Conservation (phyloP, 352 stramenopile genomes). For the Nannochloropsis limnetica region DNA sequence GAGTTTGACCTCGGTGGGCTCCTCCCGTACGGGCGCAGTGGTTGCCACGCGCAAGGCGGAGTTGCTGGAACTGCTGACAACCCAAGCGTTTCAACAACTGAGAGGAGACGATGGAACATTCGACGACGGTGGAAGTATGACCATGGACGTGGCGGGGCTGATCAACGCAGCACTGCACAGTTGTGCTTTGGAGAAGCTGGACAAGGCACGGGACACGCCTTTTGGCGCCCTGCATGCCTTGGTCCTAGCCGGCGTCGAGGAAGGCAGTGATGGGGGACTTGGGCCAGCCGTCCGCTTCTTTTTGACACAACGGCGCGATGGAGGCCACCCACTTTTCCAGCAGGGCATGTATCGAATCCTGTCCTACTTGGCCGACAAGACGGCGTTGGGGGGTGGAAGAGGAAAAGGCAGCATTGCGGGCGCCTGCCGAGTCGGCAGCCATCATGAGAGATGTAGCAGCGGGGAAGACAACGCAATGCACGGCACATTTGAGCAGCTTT, state of each 20-base stretch:
- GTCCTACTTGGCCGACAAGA: not conserved
- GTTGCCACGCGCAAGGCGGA: not conserved
- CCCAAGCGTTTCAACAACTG: not conserved
- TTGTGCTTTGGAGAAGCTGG: not conserved
- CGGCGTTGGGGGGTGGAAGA: not conserved
- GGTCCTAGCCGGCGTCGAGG: not conserved
- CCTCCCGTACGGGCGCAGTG: not conserved
- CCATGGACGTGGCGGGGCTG: not conserved
- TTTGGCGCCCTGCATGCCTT: not conserved
- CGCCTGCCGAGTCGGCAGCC: not conserved
- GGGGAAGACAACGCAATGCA: not conserved
- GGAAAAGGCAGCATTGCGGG: not conserved
- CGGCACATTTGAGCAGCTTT: not conserved
- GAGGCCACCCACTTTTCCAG: constrained; percentile 2
- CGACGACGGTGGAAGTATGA: not conserved
- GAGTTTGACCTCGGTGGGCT: not conserved
- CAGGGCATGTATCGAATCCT: constrained; percentile 9
- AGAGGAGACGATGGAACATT: not conserved
- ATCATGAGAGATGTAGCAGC: not conserved
- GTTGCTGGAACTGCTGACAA: not conserved
- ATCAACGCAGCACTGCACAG: not conserved
- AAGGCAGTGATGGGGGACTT: not conserved
- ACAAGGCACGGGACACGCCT: not conserved
- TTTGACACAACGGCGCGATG: constrained; percentile 2
- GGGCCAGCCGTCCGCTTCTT: constrained; percentile 22